phyloP scores from a whole-genome alignment of 495 filamentous ascomycete genomes.

The Annulohypoxylon maeteangense region DNA sequence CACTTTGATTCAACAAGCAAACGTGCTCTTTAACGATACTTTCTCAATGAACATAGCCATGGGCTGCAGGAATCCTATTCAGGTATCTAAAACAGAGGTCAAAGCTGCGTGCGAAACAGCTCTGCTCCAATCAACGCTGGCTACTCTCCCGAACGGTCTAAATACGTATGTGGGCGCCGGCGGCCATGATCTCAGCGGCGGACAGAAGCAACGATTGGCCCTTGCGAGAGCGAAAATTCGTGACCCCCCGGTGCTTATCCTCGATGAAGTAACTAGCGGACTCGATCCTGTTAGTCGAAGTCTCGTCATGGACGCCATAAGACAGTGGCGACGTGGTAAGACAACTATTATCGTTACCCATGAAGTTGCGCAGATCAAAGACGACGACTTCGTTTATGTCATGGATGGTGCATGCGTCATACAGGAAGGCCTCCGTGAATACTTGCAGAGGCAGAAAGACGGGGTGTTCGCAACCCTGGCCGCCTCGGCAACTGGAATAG shows the following conservation, averaged over 20 bases:
- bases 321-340: slow-evolving; percentile 77
- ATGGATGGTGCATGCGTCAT: slow-evolving; percentile 76
- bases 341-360: slow-evolving; percentile 95
- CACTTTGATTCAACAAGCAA: slow-evolving; percentile 85
- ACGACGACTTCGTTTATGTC: slow-evolving; percentile 82
- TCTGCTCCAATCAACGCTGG: slow-evolving; percentile 77
- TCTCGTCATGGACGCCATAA: slow-evolving; percentile 76
- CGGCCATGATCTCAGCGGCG: slow-evolving; percentile 81
- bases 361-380: slow-evolving; percentile 81
- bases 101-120: slow-evolving; percentile 70
- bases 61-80: slow-evolving; percentile 63
- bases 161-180: slow-evolving; percentile 77
- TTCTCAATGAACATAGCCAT: slow-evolving; percentile 84
- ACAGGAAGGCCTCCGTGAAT: slow-evolving; percentile 68
- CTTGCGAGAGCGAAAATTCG: slow-evolving; percentile 80
- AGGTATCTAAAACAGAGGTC: slow-evolving; percentile 65
- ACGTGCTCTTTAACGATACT: slow-evolving; percentile 84
- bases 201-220: slow-evolving; percentile 81
- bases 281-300: slow-evolving; percentile 76
- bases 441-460: slow-evolving; percentile 46
- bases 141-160: slow-evolving; percentile 75
- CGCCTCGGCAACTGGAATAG: slow-evolving; percentile 8
- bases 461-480: slow-evolving; percentile 49
- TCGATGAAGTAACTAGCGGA: slow-evolving; percentile 90
- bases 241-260: slow-evolving; percentile 82